Evolutionary conservation across 139 green algal genomes (phyloP), one percentile per base, ranked within the genome.

Genomic region (Micractinium conductrix): DNA sequence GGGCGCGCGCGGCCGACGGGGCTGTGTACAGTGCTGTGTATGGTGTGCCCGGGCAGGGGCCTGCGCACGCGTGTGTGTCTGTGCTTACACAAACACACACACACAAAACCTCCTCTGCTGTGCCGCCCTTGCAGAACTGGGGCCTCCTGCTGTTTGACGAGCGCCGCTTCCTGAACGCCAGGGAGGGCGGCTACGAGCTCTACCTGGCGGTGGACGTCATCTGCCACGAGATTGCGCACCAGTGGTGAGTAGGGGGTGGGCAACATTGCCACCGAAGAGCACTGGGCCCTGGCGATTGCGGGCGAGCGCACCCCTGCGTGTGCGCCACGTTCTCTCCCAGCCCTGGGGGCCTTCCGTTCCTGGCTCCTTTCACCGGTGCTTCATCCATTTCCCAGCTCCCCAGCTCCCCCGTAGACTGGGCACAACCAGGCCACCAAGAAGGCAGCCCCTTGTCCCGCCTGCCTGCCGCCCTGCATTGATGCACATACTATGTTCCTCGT

Each of bases 111-210:
- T n/a, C n/a, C n/a, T n/a, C 58, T n/a, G 26, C 6, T 12, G 17
- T 50, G 14, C 35, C 22, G n/a, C n/a, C n/a, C n/a, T n/a, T n/a
- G 35, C 75, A 93, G 82, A 92, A 94, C 81, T 95, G 91, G 91
- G 91, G 92, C 43, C 89, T 94, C 42, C 74, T 94, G 42, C 84
- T 88, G 26, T 91, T 92, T 80, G 89, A 94, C 58, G 88, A 89
- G 85, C n/a, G 28, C 6, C 78, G 85, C 22, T 80, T 91, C 50
- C 82, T 91, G 33, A 37, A 75, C 67, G 81, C 82, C 35, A 35
- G 78, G 84, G 69, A 83, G 12, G 70, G 74, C 9, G 48, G 42
- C 3, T 87, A 84, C 40, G 80, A 53, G 2, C 19, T 55, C 12
- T 74, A 65, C 58, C 68, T 38, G 33, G 35, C 53, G 22, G 84